phyloP scores from a whole-genome alignment of 139 green algal species.

The Tetradesmus obliquus region DNA sequence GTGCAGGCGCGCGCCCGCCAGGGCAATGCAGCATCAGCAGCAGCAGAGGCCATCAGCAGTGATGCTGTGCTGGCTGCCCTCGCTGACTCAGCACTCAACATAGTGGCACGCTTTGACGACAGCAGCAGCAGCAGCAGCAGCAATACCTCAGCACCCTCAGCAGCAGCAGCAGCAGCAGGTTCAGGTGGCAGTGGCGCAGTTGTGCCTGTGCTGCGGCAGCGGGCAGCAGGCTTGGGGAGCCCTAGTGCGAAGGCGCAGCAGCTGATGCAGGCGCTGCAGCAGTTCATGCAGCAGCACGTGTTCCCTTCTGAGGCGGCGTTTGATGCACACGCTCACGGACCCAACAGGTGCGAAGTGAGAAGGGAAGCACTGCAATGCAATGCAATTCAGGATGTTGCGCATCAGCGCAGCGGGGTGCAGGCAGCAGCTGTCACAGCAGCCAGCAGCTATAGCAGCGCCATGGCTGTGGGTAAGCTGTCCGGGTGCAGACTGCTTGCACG shows the following conservation, averaged over 20 bases:
- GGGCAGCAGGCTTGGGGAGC: constrained; percentile 33
- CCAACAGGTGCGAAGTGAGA: background rate
- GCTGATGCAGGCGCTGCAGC: constrained; percentile 63
- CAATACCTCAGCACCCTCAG: constrained; percentile 1
- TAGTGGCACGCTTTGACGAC: constrained; percentile 53
- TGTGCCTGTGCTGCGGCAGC: background rate
- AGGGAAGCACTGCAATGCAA: too few relatives aligned
- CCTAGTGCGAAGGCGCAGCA: constrained; percentile 49
- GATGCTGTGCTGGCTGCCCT: constrained; percentile 74
- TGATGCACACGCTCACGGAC: constrained; percentile 55
- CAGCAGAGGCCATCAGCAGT: constrained; percentile 69
- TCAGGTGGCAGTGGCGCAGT: constrained; percentile 1
- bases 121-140: constrained; percentile 14
- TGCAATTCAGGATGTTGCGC: background rate
- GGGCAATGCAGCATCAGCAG: constrained; percentile 89
- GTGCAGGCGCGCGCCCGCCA: constrained; percentile 77
- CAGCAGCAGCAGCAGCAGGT: constrained; percentile 29
- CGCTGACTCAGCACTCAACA: constrained; percentile 65
- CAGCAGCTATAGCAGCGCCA: too few relatives aligned
- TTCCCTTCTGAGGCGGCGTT: constrained; percentile 75
- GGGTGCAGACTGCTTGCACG: too few relatives aligned
- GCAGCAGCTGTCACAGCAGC: too few relatives aligned
- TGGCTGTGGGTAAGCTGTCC: too few relatives aligned
- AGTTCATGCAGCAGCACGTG: constrained; percentile 89
- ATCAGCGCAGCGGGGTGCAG: background rate